phyloP scores from a whole-genome alignment of 495 filamentous ascomycete genomes.

The Penicillium crystallinum region DNA sequence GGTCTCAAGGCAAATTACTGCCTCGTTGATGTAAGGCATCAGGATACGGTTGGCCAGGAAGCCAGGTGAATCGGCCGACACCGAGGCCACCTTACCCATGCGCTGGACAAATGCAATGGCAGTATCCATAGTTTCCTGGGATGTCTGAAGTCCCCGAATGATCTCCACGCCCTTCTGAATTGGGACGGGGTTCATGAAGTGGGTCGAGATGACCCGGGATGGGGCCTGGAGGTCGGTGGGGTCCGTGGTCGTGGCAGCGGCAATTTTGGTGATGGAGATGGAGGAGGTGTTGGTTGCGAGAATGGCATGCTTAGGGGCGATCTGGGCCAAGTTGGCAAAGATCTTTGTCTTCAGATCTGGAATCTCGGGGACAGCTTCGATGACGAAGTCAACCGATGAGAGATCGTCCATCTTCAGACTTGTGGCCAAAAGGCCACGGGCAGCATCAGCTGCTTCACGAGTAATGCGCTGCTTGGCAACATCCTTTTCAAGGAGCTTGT shows the following conservation, averaged over 20 bases:
- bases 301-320: constrained; percentile 82
- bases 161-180: constrained; percentile 98
- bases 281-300: constrained; percentile 97
- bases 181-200: constrained; percentile 99
- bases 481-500: constrained; percentile 89
- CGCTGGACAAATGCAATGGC: constrained; percentile 81
- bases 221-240: constrained; percentile 74
- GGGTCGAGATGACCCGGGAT: constrained; percentile 87
- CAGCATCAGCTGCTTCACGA: constrained; percentile 66
- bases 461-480: constrained; percentile 78
- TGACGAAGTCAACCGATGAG: constrained; percentile 87
- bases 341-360: constrained; percentile 80
- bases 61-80: constrained; percentile 83
- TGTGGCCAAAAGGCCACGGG: constrained; percentile 60
- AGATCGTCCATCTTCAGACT: constrained; percentile 74
- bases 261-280: constrained; percentile 95
- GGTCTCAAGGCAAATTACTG: constrained; percentile 93
- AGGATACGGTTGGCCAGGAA: constrained; percentile 96
- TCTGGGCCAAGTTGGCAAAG: constrained; percentile 76
- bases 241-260: constrained; percentile 71
- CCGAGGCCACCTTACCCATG: constrained; percentile 90
- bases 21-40: constrained; percentile 99
- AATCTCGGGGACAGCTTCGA: constrained; percentile 96
- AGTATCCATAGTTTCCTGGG: constrained; percentile 68
- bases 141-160: constrained; percentile 89